These are phyloP conservation scores for Russula olivacea DNA, from an alignment of 768 basidiomycete species.

Conservation along the genomic window DNA sequence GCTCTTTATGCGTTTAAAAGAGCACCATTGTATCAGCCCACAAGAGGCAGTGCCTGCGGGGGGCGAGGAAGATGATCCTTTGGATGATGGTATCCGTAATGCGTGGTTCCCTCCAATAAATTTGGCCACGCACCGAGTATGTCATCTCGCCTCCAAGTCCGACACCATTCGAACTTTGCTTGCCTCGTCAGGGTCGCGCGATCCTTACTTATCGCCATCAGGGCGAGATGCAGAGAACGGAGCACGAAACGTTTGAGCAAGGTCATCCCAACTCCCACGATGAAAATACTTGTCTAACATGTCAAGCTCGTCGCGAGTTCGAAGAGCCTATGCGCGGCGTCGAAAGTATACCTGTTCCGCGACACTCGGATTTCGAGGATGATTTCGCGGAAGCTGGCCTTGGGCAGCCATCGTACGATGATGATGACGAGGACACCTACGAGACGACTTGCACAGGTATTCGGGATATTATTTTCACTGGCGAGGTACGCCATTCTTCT, in stretches of 20 bases:
- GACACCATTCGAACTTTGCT: background rate
- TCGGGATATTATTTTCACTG: slow-evolving; percentile 55
- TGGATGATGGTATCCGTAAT: slow-evolving; percentile 38
- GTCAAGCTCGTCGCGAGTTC: slow-evolving; percentile 14
- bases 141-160: slow-evolving; percentile 17
- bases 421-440: slow-evolving; percentile 27
- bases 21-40: slow-evolving; percentile 47
- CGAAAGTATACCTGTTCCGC: background rate
- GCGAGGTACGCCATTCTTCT: slow-evolving; percentile 39
- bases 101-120: slow-evolving; percentile 36
- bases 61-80: slow-evolving; percentile 16
- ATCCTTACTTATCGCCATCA: slow-evolving; percentile 6
- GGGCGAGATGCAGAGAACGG: slow-evolving; percentile 3
- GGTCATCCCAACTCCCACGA: slow-evolving; percentile 41
- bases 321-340: slow-evolving; percentile 13
- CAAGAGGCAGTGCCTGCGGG: slow-evolving; percentile 31
- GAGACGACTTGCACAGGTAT: slow-evolving; percentile 46
- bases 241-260: slow-evolving; percentile 39
- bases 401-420: slow-evolving; percentile 28
- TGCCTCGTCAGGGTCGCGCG: slow-evolving; percentile 1
- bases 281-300: slow-evolving; percentile 34
- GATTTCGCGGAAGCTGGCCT: slow-evolving; percentile 27
- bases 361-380: slow-evolving; percentile 24
- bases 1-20: slow-evolving; percentile 52
- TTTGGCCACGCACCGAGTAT: slow-evolving; percentile 27